Conservation (phyloP, 805 yeast species). For the Saturnispora serradocipensis region DNA sequence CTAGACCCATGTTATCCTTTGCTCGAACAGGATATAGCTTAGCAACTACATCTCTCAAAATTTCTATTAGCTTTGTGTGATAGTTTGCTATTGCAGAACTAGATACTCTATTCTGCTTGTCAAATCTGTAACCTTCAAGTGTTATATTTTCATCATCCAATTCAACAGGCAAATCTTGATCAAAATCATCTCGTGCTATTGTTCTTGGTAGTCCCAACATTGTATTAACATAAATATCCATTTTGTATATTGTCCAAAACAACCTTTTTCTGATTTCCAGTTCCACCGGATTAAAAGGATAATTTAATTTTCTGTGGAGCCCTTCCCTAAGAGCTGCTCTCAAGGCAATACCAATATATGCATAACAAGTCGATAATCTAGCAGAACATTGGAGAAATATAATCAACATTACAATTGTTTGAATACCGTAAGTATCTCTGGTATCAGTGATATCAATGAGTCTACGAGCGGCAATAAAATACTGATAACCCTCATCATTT, state of each 20-base stretch:
- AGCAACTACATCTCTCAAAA: slow-evolving; percentile 62
- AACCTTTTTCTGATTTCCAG: slow-evolving; percentile 75
- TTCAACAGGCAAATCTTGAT: slow-evolving; percentile 79
- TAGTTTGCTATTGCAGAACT: slow-evolving; percentile 77
- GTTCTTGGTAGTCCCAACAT: slow-evolving; percentile 79
- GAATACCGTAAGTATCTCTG: slow-evolving; percentile 72
- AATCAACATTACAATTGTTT: slow-evolving; percentile 79
- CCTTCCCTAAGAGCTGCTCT: slow-evolving; percentile 79
- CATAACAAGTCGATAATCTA: slow-evolving; percentile 75
- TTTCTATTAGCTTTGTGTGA: slow-evolving; percentile 66
- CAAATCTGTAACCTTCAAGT: slow-evolving; percentile 41
- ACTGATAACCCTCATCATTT: slow-evolving; percentile 72
- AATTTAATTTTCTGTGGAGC: slow-evolving; percentile 61
- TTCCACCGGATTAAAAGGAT: slow-evolving; percentile 65
- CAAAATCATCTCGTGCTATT: slow-evolving; percentile 68
- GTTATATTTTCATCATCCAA: slow-evolving; percentile 83
- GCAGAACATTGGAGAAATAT: slow-evolving; percentile 85
- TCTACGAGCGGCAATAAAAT: slow-evolving; percentile 72
- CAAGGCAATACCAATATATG: slow-evolving; percentile 81
- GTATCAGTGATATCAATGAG: slow-evolving; percentile 78
- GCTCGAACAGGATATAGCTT: slow-evolving; percentile 67
- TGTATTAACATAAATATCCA: slow-evolving; percentile 84
- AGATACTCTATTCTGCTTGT: slow-evolving; percentile 43
- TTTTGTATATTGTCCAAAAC: slow-evolving; percentile 83
- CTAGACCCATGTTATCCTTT: slow-evolving; percentile 14